phyloP scores from a whole-genome alignment of 2,329 filamentous ascomycete species.

The Penicillium hesseltinei region DNA sequence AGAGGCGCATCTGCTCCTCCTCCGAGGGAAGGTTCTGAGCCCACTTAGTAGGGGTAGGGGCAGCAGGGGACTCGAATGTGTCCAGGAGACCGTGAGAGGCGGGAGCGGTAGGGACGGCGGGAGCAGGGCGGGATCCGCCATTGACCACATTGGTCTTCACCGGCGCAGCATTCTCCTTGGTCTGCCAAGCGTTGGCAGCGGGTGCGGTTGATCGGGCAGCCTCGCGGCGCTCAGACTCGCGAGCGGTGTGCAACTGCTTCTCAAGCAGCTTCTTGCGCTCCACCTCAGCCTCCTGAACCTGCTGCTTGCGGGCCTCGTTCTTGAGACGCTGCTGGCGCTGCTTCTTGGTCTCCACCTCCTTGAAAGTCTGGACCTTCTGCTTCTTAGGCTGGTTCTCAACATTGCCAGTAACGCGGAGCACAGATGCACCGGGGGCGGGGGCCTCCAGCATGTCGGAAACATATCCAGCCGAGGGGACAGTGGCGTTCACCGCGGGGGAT shows the following conservation, averaged over 20 bases:
- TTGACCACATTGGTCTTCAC: conserved; percentile 11
- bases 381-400: conserved; percentile 59
- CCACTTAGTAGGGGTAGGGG: conserved; percentile 40
- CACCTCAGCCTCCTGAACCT: conserved; percentile 74
- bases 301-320: conserved; percentile 73
- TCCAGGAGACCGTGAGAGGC: conserved; percentile 39
- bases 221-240: conserved; percentile 82
- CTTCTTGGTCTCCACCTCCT: conserved; percentile 83
- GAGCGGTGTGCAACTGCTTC: conserved; percentile 77
- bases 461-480: conserved; percentile 54
- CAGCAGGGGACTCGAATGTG: conserved; percentile 39
- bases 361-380: conserved; percentile 57
- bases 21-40: conserved; percentile 55
- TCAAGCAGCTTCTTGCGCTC: conserved; percentile 74
- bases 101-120: conserved; percentile 14
- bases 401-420: conserved; percentile 73
- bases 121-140: conserved; percentile 24
- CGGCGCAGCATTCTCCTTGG: conserved; percentile 32
- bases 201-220: conserved; percentile 49
- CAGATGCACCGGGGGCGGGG: conserved; percentile 63
- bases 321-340: conserved; percentile 90
- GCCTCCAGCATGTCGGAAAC: conserved; percentile 92
- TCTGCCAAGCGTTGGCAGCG: conserved; percentile 55
- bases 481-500: conserved; percentile 59
- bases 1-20: conserved; percentile 59